Percentiles rank a stretch among this genome's conserved stretches.
These are phyloP conservation scores for Phytophthora nicotianae DNA, from an alignment of 352 stramenopile genomes.

Conservation along the genomic window DNA sequence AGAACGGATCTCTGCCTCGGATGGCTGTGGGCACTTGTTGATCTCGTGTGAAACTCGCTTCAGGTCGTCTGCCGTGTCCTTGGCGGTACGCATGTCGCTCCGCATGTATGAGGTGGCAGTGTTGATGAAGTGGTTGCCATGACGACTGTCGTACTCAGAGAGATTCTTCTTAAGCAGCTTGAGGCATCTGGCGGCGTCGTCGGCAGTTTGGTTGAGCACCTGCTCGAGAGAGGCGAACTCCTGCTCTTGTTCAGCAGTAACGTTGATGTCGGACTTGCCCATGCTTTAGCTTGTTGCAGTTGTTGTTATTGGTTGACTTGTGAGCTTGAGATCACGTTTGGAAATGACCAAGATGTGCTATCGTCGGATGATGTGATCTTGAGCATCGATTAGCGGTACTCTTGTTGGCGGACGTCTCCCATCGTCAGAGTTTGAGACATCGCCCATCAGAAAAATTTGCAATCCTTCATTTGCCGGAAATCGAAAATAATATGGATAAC, in stretches of 20 bases:
- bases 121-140: constrained; percentile 28
- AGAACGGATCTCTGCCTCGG: constrained; percentile 13
- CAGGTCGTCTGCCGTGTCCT: constrained; percentile 23
- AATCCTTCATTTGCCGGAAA: too few species aligned
- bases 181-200: constrained; percentile 24
- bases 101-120: constrained; percentile 24
- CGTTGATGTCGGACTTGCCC: constrained; percentile 20
- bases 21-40: constrained; percentile 13
- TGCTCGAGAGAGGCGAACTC: constrained; percentile 25
- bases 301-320: constrained; percentile 11
- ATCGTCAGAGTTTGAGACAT: too few species aligned
- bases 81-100: constrained; percentile 23
- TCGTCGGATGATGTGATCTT: too few species aligned
- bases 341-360: constrained; percentile 13
- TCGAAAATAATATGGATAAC: too few species aligned
- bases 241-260: constrained; percentile 16
- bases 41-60: constrained; percentile 26
- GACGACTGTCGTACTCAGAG: constrained; percentile 26
- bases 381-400: too few species aligned
- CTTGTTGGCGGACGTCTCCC: constrained; percentile 18
- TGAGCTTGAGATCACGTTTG: constrained; percentile 18
- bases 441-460: too few species aligned
- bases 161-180: constrained; percentile 30
- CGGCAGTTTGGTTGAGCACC: constrained; percentile 25
- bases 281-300: constrained; percentile 11